Conservation (phyloP, 768 basidiomycete genomes). For the Asterophora parasitica region DNA sequence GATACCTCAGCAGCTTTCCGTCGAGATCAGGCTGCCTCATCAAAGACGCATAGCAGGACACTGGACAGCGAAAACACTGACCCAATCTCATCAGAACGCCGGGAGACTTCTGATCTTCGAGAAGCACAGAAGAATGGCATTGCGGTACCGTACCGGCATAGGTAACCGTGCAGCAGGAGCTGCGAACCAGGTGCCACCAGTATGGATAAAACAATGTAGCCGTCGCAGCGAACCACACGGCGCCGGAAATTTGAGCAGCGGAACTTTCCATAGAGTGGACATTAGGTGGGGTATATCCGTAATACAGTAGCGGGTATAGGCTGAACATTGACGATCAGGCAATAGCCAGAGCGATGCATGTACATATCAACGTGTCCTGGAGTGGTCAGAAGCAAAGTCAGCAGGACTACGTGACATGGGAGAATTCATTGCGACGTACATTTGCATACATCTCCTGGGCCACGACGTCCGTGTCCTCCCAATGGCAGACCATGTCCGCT, state of each 20-base stretch:
- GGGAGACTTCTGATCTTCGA: slow-evolving; percentile 30
- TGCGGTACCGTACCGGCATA: slow-evolving; percentile 23
- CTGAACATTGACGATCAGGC: slow-evolving; percentile 25
- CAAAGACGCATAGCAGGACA: slow-evolving; percentile 8
- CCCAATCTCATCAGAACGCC: slow-evolving; percentile 16
- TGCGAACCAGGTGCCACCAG: neutral
- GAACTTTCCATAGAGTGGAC: slow-evolving; percentile 19
- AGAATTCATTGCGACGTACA: slow-evolving; percentile 39
- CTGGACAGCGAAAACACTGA: slow-evolving; percentile 10
- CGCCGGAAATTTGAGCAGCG: slow-evolving; percentile 4
- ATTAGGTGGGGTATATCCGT: slow-evolving; percentile 22
- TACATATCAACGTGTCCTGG: slow-evolving; percentile 61
- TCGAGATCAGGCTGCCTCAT: slow-evolving; percentile 10
- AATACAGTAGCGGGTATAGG: slow-evolving; percentile 18
- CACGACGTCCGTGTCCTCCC: slow-evolving; percentile 81
- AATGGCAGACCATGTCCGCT: slow-evolving; percentile 79
- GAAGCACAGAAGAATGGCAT: slow-evolving; percentile 21
- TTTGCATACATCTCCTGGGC: slow-evolving; percentile 77
- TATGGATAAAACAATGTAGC: slow-evolving; percentile 4
- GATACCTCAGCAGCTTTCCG: slow-evolving; percentile 7
- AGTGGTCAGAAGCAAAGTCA: slow-evolving; percentile 8
- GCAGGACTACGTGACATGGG: slow-evolving; percentile 8
- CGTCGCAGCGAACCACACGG: neutral
- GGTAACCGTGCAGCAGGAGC: slow-evolving; percentile 18
- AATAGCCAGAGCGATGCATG: slow-evolving; percentile 47